phyloP scores from a whole-genome alignment of 805 yeast species.

The Candida succiphila region DNA sequence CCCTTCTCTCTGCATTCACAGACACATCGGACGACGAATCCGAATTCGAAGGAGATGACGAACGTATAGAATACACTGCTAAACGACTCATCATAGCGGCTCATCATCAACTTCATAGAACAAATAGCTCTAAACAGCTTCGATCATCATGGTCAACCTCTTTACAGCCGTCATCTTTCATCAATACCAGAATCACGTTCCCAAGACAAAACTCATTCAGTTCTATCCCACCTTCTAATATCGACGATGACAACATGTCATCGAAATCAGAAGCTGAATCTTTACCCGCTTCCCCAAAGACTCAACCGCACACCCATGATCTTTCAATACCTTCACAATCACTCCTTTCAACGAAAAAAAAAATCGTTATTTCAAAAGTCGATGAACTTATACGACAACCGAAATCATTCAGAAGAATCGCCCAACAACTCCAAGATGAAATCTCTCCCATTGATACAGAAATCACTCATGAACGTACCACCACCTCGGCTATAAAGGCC shows the following conservation, averaged over 20 bases:
- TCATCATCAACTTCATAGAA: too few relatives aligned
- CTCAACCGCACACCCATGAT: background rate
- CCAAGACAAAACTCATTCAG: constrained; percentile 1
- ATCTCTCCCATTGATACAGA: constrained; percentile 24
- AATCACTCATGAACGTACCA: constrained; percentile 23
- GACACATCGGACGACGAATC: too few relatives aligned
- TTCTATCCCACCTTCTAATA: background rate
- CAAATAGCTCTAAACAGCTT: too few relatives aligned
- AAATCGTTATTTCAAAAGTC: too few relatives aligned
- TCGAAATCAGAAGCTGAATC: background rate
- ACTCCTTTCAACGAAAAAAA: constrained; percentile 10
- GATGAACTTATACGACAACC: constrained; percentile 24
- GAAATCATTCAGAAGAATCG: constrained; percentile 24
- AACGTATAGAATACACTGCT: too few relatives aligned
- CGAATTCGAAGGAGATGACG: too few relatives aligned
- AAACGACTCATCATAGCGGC: too few relatives aligned
- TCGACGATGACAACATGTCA: background rate
- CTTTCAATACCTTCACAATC: background rate
- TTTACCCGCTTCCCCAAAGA: background rate
- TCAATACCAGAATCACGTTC: background rate
- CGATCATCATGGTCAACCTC: too few relatives aligned
- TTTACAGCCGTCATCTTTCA: too few relatives aligned
- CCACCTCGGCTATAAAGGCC: constrained; percentile 21
- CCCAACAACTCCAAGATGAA: constrained; percentile 23
- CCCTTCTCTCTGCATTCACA: too few relatives aligned